phyloP scores from a whole-genome alignment of 2,329 filamentous ascomycete species.

The Penicillium sp. region DNA sequence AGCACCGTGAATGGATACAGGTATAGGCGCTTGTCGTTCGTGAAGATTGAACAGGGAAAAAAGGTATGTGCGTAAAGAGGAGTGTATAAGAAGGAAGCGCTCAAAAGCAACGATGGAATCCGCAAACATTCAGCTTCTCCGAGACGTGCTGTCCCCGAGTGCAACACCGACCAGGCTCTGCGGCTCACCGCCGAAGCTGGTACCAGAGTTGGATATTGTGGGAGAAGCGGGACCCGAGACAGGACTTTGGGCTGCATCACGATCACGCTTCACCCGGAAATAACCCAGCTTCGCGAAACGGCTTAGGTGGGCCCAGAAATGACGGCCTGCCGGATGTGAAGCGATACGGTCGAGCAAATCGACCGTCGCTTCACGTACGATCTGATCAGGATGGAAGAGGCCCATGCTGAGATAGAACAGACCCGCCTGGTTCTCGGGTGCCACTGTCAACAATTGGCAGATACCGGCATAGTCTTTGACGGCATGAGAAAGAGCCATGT shows the following conservation, averaged over 20 bases:
- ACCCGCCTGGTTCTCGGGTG: constrained; percentile 80
- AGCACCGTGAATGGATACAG: constrained; percentile 1
- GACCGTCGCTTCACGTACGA: constrained; percentile 74
- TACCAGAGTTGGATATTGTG: constrained; percentile 10
- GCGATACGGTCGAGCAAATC: constrained; percentile 78
- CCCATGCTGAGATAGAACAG: constrained; percentile 90
- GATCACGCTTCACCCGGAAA: constrained; percentile 70
- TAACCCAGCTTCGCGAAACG: constrained; percentile 86
- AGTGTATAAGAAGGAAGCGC: not conserved
- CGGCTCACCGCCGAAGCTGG: constrained; percentile 29
- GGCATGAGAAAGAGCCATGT: constrained; percentile 72
- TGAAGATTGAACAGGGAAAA: not conserved
- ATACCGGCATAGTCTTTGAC: constrained; percentile 82
- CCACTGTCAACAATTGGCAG: constrained; percentile 75
- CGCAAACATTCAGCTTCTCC: constrained; percentile 21
- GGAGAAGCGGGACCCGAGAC: constrained; percentile 20
- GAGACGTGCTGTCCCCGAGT: constrained; percentile 27
- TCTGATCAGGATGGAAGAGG: constrained; percentile 81
- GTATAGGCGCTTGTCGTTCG: constrained; percentile 4
- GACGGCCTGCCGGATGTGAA: constrained; percentile 83
- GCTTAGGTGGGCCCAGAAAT: constrained; percentile 87
- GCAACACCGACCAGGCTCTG: constrained; percentile 40
- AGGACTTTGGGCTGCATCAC: constrained; percentile 34
- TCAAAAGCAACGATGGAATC: not conserved
- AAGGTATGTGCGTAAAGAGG: constrained; percentile 1